Base-by-base conservation (phyloP, 2,329 filamentous ascomycete genomes). In the Rhexocercosporidium sp. region DNA sequence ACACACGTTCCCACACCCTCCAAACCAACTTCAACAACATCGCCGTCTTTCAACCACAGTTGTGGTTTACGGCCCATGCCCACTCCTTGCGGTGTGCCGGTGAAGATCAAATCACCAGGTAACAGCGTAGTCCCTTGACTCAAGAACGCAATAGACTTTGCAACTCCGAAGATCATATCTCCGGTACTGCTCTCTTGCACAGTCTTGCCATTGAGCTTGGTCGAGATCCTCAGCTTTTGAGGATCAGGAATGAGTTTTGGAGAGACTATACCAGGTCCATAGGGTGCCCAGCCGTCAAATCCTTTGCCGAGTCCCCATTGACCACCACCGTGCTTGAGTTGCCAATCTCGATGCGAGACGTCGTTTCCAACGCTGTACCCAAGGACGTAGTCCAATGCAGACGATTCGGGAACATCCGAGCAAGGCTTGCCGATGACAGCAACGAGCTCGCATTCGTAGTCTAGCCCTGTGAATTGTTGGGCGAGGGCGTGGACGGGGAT, bases 361-460 rank as follows among this genome's bases (percentile, higher is more conserved):
- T 95, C 92, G 78, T 95, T 92, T 63, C 91, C 90, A 39, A 92
- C 85, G 1, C 88, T 84, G 76, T 94, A 94, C 5, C 92, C 92
- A 1, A 93, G 82, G 2, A 94, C 90, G 74, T 92, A 89, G 62
- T 89, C 81, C n/a, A 94, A 81, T 0, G 92, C 92, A 25, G 86
- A 78, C 1, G 82, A 81, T 78, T 92, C 89, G 1, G 87, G 78
- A 14, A 94, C 88, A 75, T 93, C 84, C 51, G 81, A 79, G 67
- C 88, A 90, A 67, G 85, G 81, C 78, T 89, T 90, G 27, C 90
- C 90, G 69, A 94, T 92, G 9, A 94, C 82, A 44, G 88, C 83
- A 16, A 93, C 90, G 7, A 95, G 84, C 80, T 95, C 92, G 77
- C 90, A 92, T 79, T 95, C 92, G 78, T 94, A 94, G 79, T 94